These are phyloP conservation scores for Pythium oligandrum DNA, from an alignment of 352 stramenopile species.

Conservation along the genomic window DNA sequence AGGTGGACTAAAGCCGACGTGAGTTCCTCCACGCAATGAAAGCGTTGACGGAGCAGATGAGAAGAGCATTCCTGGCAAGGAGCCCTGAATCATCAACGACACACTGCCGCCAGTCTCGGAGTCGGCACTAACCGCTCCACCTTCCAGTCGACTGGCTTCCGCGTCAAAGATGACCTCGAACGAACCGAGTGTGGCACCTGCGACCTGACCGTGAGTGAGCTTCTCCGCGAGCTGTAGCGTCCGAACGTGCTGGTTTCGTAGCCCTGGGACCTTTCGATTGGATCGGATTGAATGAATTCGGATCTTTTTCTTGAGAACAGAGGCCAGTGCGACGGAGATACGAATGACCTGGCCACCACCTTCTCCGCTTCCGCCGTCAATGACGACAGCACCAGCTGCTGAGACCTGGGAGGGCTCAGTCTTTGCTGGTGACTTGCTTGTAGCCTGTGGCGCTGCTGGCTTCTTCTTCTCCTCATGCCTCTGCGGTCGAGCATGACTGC, in stretches of 20 bases:
- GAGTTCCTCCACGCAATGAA: slow-evolving; percentile 43
- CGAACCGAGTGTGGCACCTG: slow-evolving; percentile 43
- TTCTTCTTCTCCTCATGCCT: slow-evolving; percentile 7
- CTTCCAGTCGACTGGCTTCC: slow-evolving; percentile 4
- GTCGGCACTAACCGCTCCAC: slow-evolving; percentile 21
- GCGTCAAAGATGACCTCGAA: slow-evolving; percentile 37
- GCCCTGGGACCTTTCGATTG: slow-evolving; percentile 59
- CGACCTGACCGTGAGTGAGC: slow-evolving; percentile 27
- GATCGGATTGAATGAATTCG: slow-evolving; percentile 76
- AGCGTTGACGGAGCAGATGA: slow-evolving; percentile 21
- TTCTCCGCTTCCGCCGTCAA: slow-evolving; percentile 68
- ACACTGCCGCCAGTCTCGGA: slow-evolving; percentile 53
- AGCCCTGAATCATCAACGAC: slow-evolving; percentile 64
- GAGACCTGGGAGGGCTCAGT: background rate
- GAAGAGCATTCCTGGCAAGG: slow-evolving; percentile 43
- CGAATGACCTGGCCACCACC: slow-evolving; percentile 88
- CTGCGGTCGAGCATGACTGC: background rate
- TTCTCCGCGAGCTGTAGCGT: slow-evolving; percentile 56
- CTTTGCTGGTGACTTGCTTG: background rate
- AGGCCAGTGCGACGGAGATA: slow-evolving; percentile 65
- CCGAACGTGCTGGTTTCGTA: slow-evolving; percentile 81
- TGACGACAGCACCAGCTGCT: slow-evolving; percentile 16
- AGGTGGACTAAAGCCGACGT: slow-evolving; percentile 57
- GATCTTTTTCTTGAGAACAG: slow-evolving; percentile 54
- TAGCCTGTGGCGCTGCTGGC: background rate